Evolutionary conservation across 441 rosid species (phyloP), one percentile per base, ranked within the genome.

Genomic region (Syzygium malaccense): DNA sequence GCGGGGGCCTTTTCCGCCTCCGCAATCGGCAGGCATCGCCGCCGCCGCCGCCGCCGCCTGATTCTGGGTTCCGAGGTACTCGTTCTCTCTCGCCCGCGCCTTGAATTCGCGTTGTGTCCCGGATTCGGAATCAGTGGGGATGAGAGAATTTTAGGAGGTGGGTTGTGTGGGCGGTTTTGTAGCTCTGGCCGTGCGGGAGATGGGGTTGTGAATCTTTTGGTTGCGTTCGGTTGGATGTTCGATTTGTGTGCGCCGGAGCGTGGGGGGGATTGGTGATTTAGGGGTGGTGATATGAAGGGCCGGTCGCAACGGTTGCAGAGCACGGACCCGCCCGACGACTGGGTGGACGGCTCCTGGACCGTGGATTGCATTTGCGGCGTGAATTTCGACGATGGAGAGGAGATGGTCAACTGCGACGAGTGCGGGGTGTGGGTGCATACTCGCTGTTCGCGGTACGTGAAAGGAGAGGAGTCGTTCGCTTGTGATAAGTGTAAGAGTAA

Each of bases 401-500:
- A 98, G 96, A 98, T 98, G 99, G 99, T 98, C 86, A 96, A 97
- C 89, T 96, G 99, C 86, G 99, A 96, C 26, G 99, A 97, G 90
- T 98, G 98, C 87, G 99, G 99, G 79, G 99, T 97, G 58, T 98
- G 99, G 99, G 99, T 97, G 80, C 99, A 98, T 91, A 98, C 99
- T 20, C 98, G 99, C 23, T 98, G 99, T 90, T 98, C 99, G 2
- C 93, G 95, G 85, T 98, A 95, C 55, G 98, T 96, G 23, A 96
- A 97, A 91, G 97, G 97, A 18, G 98, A 98, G 8, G 96, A 96
- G 87, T 91, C 91, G 79, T 98, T 98, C 86, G 92, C 98, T 33
- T 98, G 99, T 88, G 98, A 96, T 86, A 97, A 97, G 91, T 97
- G 99, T 92, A 96, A 96, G 91, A 92, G 89, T 62, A 95, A 95